Base-by-base conservation (phyloP, 495 filamentous ascomycete genomes). In the Trichoderma virens region DNA sequence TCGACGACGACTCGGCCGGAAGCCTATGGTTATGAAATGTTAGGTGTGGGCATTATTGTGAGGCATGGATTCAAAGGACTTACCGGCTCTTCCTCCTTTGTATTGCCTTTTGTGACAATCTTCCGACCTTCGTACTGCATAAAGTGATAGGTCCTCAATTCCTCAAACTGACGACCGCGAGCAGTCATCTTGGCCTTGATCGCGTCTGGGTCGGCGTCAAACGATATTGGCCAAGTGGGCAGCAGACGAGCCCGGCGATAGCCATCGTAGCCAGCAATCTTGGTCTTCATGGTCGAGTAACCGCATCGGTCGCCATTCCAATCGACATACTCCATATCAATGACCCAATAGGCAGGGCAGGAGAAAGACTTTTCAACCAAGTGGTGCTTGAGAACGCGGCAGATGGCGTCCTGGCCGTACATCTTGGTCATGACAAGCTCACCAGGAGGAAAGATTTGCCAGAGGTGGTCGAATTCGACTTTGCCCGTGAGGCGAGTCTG, bases 291-390 rank as follows among this genome's bases (percentile, higher is more conserved):
- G 47, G 72, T 71, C 38, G 69, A 69, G 9, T 75, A 77, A 8
- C 88, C 86, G 64, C 88, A 89, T 0, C 72, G 73, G 13, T 78
- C 77, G 16, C 88, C 88, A 62, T 87, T 79, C 62, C 78, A 87
- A 61, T 88, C 85, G 54, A 89, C 76, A 63, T 82, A 84, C 35
- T 79, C 34, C 34, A 35, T 35, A 13, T 35, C 34, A 2, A 35
- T 35, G 34, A 35, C 34, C 34, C 34, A 35, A 13, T 7, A 6
- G 34, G 6, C 34, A 13, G 6, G 34, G 2, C 6, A 35, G 34
- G 34, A 6, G 13, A 7, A 35, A 7, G 34, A 35, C 13, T 35
- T 35, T 13, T 13, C 34, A 35, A 35, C 0, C 34, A 35, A 35
- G 6, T 35, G 70, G 66, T 70, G 74, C 0, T 63, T 62, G 4